These are phyloP conservation scores for Vigna unguiculata DNA, from an alignment of 306 rosid genomes.

Conservation along the genomic window DNA sequence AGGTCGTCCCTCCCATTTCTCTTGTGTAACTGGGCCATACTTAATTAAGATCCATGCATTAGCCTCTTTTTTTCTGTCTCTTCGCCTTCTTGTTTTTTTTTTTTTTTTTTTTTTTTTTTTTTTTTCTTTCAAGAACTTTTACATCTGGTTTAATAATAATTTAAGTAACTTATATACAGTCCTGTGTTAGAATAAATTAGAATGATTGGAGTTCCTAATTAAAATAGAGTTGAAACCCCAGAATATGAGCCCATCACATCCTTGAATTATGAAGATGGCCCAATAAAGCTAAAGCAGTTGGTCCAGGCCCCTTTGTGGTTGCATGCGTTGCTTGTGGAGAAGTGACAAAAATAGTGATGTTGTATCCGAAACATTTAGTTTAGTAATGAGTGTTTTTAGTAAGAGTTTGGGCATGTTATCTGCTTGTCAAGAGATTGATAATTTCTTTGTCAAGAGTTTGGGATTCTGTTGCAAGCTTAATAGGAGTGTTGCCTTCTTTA, in stretches of 20 bases:
- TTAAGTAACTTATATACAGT: slow-evolving; percentile 27
- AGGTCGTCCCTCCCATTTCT: slow-evolving; percentile 1
- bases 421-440: slow-evolving; percentile 51
- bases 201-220: slow-evolving; percentile 14
- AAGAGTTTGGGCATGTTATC: slow-evolving; percentile 49
- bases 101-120: neutral
- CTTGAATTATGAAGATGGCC: slow-evolving; percentile 32
- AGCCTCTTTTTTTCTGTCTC: neutral
- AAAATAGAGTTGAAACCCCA: slow-evolving; percentile 35
- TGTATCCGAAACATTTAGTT: slow-evolving; percentile 30
- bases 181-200: slow-evolving; percentile 11
- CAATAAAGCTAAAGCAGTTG: slow-evolving; percentile 37
- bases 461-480: slow-evolving; percentile 59
- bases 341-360: slow-evolving; percentile 28
- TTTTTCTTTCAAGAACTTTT: neutral
- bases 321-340: neutral
- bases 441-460: slow-evolving; percentile 50
- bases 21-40: slow-evolving; percentile 2
- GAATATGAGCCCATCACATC: slow-evolving; percentile 26
- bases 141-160: slow-evolving; percentile 18
- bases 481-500: slow-evolving; percentile 64
- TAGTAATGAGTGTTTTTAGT: slow-evolving; percentile 6
- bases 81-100: neutral
- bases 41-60: neutral
- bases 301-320: slow-evolving; percentile 16